Base-by-base conservation (phyloP, 345 rosid species). In the Pistacia atlantica region DNA sequence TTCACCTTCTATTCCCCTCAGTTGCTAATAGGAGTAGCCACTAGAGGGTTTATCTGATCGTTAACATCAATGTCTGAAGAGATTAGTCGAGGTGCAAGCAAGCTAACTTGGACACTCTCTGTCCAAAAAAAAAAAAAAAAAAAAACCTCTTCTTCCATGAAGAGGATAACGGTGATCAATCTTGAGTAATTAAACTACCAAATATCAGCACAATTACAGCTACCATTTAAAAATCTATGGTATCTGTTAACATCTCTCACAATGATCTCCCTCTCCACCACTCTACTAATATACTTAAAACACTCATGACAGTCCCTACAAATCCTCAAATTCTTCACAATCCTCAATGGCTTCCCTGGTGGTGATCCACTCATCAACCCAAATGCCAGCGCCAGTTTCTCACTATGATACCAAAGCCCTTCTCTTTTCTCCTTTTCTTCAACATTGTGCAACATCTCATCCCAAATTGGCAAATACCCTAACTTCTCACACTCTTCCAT, bases 301-400 rank as follows among this genome's bases (percentile, higher is more conserved):
- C 77, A 86, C 67, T 83, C 78, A 3, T 86, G 89, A 72, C 89
- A 82, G 42, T 86, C 86, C 69, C 64, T 82, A 52, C 89, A 84
- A 13, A 86, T 84, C 64, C 84, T 77, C 69, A 84, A 78, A 58
- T 83, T 83, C 81, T 86, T 86, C 25, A 83, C 68, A 0, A 86
- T 81, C 82, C 87, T 79, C 70, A 86, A 18, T 1, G 84, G 71
- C 81, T 86, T 84, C 6, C 86, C 73, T 4, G 69, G 73, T 11
- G 87, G 86, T 6, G 88, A 71, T 8, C 83, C 81, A 49, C 84
- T 74, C 22, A 87, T 69, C 69, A 90, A 74, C 63, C 86, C 92
- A 77, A 86, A 89, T 4, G 87, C 89, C 80, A 87, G 46, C 22
- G 92, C 90, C 54, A 89, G 63, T 71, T 86, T 90, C 87, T 90